A percentile compares a stretch with the other conserved stretches of the same genome.
phyloP scores from a whole-genome alignment of 2,329 filamentous ascomycete genomes.

The Ophiocordyceps sinensis region DNA sequence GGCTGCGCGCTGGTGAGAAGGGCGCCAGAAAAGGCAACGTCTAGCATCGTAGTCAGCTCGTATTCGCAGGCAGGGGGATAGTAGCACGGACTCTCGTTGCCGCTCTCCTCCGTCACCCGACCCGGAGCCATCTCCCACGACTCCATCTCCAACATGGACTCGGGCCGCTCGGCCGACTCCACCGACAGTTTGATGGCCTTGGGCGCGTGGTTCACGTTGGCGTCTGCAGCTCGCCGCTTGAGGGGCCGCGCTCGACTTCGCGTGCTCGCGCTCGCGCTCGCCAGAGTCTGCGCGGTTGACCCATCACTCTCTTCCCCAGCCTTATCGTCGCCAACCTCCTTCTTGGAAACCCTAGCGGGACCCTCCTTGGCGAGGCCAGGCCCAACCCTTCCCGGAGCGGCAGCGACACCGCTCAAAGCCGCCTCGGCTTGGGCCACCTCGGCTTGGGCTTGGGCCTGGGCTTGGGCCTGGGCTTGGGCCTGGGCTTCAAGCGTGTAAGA shows the following conservation, averaged over 20 bases:
- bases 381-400: too few relatives aligned
- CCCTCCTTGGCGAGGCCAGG: too few relatives aligned
- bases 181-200: background rate
- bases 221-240: background rate
- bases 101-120: slow-evolving; percentile 15
- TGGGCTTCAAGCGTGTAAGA: background rate
- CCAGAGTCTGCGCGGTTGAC: background rate
- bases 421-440: background rate
- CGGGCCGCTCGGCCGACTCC: slow-evolving; percentile 5
- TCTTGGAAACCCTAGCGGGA: too few relatives aligned
- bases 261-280: background rate
- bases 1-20: slow-evolving; percentile 23
- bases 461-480: too few relatives aligned
- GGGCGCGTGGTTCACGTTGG: background rate
- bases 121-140: slow-evolving; percentile 31
- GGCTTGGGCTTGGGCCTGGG: too few relatives aligned
- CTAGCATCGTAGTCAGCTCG: slow-evolving; percentile 10
- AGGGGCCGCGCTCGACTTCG: background rate
- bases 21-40: slow-evolving; percentile 27
- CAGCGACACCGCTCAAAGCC: background rate
- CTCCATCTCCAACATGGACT: slow-evolving; percentile 18
- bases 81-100: slow-evolving; percentile 16
- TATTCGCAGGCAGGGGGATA: too few relatives aligned
- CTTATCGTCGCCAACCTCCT: too few relatives aligned
- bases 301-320: too few relatives aligned